Base-by-base conservation (phyloP, 1,139 yeast genomes). In the Entelexis sorbosivorans region DNA sequence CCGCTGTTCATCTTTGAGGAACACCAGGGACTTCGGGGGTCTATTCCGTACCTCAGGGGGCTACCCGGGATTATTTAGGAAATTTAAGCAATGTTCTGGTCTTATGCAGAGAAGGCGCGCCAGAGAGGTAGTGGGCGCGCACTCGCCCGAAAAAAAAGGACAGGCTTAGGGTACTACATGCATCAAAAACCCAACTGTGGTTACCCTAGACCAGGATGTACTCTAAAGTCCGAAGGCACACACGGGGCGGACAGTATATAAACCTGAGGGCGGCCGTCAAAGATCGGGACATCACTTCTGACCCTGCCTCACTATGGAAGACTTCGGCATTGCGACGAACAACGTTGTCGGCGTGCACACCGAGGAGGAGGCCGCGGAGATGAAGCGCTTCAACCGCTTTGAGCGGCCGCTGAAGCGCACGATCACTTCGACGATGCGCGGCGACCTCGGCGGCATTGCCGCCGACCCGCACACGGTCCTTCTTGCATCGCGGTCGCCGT, bases 381-480 rank as follows among this genome's bases (percentile, higher is more conserved):
- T 9, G 9, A 39, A 46, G 40, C 45, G 55, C 24, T 16, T 48
- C 26, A 52, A 52, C 38, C 32, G 55, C 7, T 52, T 52, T 40
- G 38, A 52, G 24, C 47, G 53, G 14, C 32, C 44, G 10, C 17
- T 35, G 2, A 20, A n/a, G n/a, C 40, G 53, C 26, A 36, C 43
- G 2, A 33, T 47, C 5, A 34, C 29, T 8, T 20, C 33, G 14
- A 48, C 53, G 11, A 36, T 39, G 16, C 53, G 53, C 4, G 49
- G 44, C 14, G 53, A 51, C 36, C 26, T 49, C 5, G 55, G 53
- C 10, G 55, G 52, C 31, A 34, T 50, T 10, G 32, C 46, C 16
- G 26, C 33, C 5, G 44, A 43, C 33, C 39, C 40, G 5, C 32
- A 26, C n/a, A 11, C 14, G 11, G 42, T 38, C 2, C 42, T 38